A percentile compares a stretch with the other conserved stretches of the same genome.
Evolutionary conservation across 2,329 filamentous ascomycete species (phyloP).

Genomic region (Beauveria bassiana): DNA sequence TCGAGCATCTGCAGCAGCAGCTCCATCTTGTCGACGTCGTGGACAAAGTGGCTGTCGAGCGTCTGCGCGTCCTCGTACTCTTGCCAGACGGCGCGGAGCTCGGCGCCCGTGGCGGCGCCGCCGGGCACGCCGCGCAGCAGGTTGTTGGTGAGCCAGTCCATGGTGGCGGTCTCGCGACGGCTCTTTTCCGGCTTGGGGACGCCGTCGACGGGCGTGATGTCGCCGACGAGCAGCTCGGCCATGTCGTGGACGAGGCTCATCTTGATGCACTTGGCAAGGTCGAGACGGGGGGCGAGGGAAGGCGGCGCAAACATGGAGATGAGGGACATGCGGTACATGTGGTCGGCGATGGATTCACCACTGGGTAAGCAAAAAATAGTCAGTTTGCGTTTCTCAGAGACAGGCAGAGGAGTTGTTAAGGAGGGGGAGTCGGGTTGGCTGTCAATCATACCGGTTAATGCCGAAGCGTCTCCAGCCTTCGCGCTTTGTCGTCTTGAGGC

Average conservation of each 20-base stretch:
- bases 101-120: constrained; percentile 55
- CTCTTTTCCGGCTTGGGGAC: constrained; percentile 83
- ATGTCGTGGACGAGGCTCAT: constrained; percentile 98
- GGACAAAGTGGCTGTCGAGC: constrained; percentile 79
- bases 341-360: constrained; percentile 90
- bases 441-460: constrained; percentile 45
- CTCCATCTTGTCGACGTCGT: constrained; percentile 97
- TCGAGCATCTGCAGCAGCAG: constrained; percentile 91
- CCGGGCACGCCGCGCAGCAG: constrained; percentile 69
- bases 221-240: constrained; percentile 89
- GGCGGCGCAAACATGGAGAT: constrained; percentile 88
- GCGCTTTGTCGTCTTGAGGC: constrained; percentile 90
- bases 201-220: constrained; percentile 89
- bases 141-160: constrained; percentile 76
- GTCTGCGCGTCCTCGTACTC: constrained; percentile 91
- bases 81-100: constrained; percentile 78
- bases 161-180: constrained; percentile 76
- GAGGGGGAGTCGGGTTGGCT: too few relatives aligned
- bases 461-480: constrained; percentile 92
- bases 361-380: constrained; percentile 24
- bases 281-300: constrained; percentile 60
- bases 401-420: neutral
- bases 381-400: neutral
- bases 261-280: constrained; percentile 77
- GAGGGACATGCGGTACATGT: constrained; percentile 99